phyloP scores from a whole-genome alignment of 352 stramenopile species.

The Plasmopara halstedii region DNA sequence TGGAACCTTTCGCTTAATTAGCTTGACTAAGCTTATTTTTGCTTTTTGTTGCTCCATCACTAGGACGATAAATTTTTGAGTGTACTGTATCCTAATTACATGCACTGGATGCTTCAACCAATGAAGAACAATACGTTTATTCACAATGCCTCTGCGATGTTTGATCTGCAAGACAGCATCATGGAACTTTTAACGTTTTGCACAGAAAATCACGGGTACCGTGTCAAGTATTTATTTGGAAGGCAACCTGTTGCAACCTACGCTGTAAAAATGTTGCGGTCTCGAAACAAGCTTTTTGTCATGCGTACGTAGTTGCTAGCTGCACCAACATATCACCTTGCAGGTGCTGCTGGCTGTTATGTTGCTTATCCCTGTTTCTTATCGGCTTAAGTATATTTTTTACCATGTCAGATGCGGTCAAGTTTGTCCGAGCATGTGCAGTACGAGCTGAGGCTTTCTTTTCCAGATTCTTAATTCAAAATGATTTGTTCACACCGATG shows the following conservation, averaged over 20 bases:
- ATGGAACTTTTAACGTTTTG: conserved; percentile 83
- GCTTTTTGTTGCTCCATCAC: neutral
- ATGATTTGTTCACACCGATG: conserved; percentile 54
- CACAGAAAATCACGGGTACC: conserved; percentile 77
- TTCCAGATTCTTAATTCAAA: conserved; percentile 72
- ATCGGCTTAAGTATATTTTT: neutral
- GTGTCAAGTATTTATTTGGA: conserved; percentile 83
- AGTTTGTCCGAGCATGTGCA: conserved; percentile 72
- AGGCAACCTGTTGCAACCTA: conserved; percentile 69
- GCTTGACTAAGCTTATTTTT: neutral
- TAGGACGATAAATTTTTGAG: conserved; percentile 84
- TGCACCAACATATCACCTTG: conserved; percentile 7
- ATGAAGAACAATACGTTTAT: conserved; percentile 51
- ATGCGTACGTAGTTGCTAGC: conserved; percentile 49
- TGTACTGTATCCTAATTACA: conserved; percentile 84
- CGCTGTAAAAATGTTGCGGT: conserved; percentile 62
- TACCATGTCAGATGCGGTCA: conserved; percentile 48
- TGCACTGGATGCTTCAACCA: conserved; percentile 76
- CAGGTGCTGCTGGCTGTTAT: conserved; percentile 16
- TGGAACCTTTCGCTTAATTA: neutral
- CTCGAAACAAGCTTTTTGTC: conserved; percentile 79
- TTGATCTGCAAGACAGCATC: conserved; percentile 73
- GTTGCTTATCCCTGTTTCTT: neutral
- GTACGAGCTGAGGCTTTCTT: conserved; percentile 73
- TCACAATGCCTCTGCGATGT: conserved; percentile 42